phyloP scores from a whole-genome alignment of 1,284 basidiomycete species.

The Chalciporus sp. region DNA sequence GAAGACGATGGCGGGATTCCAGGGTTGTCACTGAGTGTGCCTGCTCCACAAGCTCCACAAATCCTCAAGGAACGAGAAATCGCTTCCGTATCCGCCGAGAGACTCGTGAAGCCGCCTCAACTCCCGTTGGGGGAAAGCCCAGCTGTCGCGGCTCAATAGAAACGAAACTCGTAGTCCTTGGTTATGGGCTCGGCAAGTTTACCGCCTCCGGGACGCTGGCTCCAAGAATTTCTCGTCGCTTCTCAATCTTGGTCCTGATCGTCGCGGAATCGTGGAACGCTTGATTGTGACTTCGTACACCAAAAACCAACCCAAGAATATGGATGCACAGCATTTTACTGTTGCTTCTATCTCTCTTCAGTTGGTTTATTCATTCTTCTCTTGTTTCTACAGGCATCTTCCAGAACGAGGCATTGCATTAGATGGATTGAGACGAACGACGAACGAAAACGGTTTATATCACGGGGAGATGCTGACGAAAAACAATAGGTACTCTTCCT shows the following conservation, averaged over 20 bases:
- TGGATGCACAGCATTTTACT: constrained; percentile 21
- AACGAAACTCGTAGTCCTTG: constrained; percentile 5
- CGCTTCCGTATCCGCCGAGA: constrained; percentile 43
- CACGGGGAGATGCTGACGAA: constrained; percentile 13
- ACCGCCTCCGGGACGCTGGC: background rate
- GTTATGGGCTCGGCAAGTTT: constrained; percentile 6
- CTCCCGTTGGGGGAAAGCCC: constrained; percentile 67
- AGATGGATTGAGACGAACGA: constrained; percentile 18
- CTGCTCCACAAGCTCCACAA: constrained; percentile 24
- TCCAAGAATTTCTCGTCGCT: background rate
- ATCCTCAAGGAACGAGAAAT: constrained; percentile 43
- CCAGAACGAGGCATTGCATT: constrained; percentile 20
- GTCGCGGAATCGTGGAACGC: constrained; percentile 5
- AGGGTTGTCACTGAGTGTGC: constrained; percentile 36
- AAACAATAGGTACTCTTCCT: background rate
- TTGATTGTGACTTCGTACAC: constrained; percentile 2
- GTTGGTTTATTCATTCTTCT: constrained; percentile 55
- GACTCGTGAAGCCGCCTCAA: constrained; percentile 61
- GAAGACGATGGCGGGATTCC: constrained; percentile 42
- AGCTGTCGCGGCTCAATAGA: constrained; percentile 54
- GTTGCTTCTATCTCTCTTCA: constrained; percentile 21
- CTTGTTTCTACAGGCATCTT: constrained; percentile 41
- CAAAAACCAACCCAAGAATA: background rate
- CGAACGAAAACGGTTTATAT: constrained; percentile 11
- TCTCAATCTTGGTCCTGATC: background rate